These are phyloP conservation scores for Laburnicola sp. DNA, from an alignment of 2,329 filamentous ascomycete species.

Conservation along the genomic window DNA sequence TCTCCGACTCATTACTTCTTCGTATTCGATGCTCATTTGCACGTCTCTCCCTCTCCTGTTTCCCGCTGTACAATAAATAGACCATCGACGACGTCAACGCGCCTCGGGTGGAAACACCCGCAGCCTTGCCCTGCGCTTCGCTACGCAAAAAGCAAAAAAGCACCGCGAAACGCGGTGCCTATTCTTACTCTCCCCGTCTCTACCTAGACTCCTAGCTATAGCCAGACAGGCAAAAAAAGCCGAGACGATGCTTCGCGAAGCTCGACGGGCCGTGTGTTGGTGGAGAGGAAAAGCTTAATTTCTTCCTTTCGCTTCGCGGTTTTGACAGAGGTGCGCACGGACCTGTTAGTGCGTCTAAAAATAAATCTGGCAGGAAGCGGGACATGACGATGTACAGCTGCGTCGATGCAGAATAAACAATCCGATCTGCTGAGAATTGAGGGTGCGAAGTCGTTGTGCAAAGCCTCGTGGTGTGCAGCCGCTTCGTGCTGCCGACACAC, in stretches of 20 bases:
- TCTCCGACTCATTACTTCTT: neutral
- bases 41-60: too few species aligned
- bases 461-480: neutral
- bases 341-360: neutral
- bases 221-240: too few species aligned
- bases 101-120: too few species aligned
- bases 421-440: neutral
- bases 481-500: too few species aligned
- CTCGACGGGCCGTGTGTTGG: neutral
- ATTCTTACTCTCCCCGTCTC: too few species aligned
- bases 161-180: too few species aligned
- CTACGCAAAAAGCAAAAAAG: too few species aligned
- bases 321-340: neutral
- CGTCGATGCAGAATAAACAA: neutral
- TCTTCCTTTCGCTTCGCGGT: neutral
- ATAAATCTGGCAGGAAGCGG: neutral
- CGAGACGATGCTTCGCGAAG: neutral
- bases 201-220: too few species aligned
- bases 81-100: too few species aligned
- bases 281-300: conserved; percentile 6
- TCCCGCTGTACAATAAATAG: too few species aligned
- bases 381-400: neutral
- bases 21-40: too few species aligned
- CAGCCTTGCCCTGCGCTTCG: too few species aligned
- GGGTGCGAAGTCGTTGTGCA: neutral